Conservation (phyloP, 768 basidiomycete species). For the Pulveroboletus sp. region DNA sequence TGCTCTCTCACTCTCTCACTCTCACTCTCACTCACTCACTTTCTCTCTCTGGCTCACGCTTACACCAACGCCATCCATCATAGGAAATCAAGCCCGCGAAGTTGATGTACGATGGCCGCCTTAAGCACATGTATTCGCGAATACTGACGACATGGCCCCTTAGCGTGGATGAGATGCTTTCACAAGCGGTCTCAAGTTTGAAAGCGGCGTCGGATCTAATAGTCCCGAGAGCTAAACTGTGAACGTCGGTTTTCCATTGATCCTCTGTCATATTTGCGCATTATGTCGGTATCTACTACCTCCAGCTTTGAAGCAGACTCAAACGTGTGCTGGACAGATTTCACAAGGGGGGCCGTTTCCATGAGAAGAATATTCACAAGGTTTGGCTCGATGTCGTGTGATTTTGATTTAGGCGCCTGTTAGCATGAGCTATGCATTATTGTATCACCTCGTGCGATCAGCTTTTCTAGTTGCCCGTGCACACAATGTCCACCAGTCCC, state of each 20-base stretch:
- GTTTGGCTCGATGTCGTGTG: neutral
- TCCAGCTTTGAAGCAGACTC: neutral
- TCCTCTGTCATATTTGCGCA: neutral
- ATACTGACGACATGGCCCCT: slow-evolving; percentile 6
- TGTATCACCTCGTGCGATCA: neutral
- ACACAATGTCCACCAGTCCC: slow-evolving; percentile 6
- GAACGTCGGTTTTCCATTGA: neutral
- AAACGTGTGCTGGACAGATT: too few species aligned
- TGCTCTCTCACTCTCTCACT: too few species aligned
- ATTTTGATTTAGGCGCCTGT: neutral
- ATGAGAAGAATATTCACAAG: too few species aligned
- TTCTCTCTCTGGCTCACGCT: neutral
- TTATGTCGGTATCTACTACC: neutral
- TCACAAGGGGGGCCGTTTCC: neutral
- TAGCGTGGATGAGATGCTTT: slow-evolving; percentile 80
- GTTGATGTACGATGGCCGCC: slow-evolving; percentile 55
- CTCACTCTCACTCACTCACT: too few species aligned
- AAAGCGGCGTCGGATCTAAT: slow-evolving; percentile 40
- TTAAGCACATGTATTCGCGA: neutral
- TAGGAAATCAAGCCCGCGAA: slow-evolving; percentile 82
- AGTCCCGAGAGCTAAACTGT: slow-evolving; percentile 46
- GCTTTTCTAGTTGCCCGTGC: neutral
- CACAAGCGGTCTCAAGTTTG: slow-evolving; percentile 59
- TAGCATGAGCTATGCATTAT: too few species aligned
- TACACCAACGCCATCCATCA: neutral